Conservation (phyloP, 352 stramenopile species). For the Phytophthora sp. region DNA sequence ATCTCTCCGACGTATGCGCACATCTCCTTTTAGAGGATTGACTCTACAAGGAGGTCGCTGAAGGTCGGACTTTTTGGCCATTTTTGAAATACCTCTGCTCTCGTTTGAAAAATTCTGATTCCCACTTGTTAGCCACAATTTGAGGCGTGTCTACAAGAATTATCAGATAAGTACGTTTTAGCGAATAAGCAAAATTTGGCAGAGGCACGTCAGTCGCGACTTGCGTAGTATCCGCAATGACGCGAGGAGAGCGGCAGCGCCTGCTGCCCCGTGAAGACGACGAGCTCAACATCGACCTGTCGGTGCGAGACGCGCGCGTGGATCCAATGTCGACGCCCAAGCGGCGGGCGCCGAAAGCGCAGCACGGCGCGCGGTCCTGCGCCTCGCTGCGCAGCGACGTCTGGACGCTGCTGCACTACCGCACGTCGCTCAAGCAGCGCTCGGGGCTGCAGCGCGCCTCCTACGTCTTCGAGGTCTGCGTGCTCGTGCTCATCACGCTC, state of each 20-base stretch:
- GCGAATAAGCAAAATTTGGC: too few relatives aligned
- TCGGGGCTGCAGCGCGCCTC: conserved; percentile 70
- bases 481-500: conserved; percentile 78
- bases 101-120: too few relatives aligned
- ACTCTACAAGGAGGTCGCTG: too few relatives aligned
- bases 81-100: too few relatives aligned
- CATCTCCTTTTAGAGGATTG: too few relatives aligned
- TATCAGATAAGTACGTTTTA: too few relatives aligned
- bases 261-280: conserved; percentile 26
- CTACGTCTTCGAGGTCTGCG: conserved; percentile 66
- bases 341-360: neutral
- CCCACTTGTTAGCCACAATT: too few relatives aligned
- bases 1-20: too few relatives aligned
- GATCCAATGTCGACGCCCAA: neutral
- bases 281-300: conserved; percentile 7
- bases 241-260: conserved; percentile 9
- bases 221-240: conserved; percentile 16
- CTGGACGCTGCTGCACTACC: conserved; percentile 82
- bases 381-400: conserved; percentile 55
- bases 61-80: too few relatives aligned
- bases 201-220: conserved; percentile 15
- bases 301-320: conserved; percentile 10
- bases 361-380: conserved; percentile 1
- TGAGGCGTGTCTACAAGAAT: too few relatives aligned
- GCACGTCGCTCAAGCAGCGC: conserved; percentile 61